Evolutionary conservation across 1,284 basidiomycete genomes (phyloP).

Genomic region (Anthracocystis panici-leucophaei): DNA sequence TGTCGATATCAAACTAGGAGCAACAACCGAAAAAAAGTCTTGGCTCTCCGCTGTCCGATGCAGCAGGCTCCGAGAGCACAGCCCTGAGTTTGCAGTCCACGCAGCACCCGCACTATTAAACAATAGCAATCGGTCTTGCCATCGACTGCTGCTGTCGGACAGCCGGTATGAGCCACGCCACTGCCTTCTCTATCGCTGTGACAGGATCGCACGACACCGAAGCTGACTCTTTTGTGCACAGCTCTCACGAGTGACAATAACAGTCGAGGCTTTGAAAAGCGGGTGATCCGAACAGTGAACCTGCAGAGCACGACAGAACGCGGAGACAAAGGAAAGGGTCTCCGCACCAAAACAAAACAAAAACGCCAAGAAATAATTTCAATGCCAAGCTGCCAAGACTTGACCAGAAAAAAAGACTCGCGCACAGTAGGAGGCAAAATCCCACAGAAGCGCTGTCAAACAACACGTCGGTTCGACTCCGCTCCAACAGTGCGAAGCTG

Average conservation of each 20-base stretch:
- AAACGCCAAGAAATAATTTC: slow-evolving; percentile 34
- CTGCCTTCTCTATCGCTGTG: background rate
- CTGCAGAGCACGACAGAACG: background rate
- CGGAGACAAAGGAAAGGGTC: background rate
- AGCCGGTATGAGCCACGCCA: background rate
- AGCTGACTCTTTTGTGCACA: background rate
- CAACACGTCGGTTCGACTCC: background rate
- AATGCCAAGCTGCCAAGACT: slow-evolving; percentile 25
- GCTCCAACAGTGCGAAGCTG: slow-evolving; percentile 12
- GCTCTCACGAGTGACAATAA: background rate
- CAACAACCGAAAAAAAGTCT: slow-evolving; percentile 21
- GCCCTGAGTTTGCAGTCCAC: slow-evolving; percentile 5
- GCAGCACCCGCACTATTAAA: background rate
- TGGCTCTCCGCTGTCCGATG: slow-evolving; percentile 19
- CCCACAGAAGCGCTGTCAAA: slow-evolving; percentile 5
- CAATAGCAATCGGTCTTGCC: background rate
- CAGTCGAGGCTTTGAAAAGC: background rate
- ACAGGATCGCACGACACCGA: background rate
- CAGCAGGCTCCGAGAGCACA: slow-evolving; percentile 12
- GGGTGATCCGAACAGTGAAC: slow-evolving; percentile 5
- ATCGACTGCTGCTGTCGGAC: background rate
- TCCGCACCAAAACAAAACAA: slow-evolving; percentile 1
- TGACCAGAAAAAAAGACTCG: background rate
- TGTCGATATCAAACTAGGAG: slow-evolving; percentile 1
- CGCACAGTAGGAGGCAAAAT: background rate